These are phyloP conservation scores for Boletus tylopilopsis DNA, from an alignment of 768 basidiomycete species.

Conservation along the genomic window DNA sequence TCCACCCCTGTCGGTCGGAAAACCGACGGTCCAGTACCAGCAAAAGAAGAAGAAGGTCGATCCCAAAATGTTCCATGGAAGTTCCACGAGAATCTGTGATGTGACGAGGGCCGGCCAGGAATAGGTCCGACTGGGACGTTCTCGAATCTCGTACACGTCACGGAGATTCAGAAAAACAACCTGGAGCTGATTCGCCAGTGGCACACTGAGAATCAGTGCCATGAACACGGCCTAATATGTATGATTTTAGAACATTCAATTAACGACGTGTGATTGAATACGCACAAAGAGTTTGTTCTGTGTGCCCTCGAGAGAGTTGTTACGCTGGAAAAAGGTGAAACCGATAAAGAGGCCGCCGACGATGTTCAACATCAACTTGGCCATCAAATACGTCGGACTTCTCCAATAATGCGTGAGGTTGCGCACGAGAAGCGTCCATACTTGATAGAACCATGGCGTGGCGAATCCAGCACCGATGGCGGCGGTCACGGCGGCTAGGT, in stretches of 20 bases:
- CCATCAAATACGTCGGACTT: conserved; percentile 55
- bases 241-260: not conserved
- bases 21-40: conserved; percentile 73
- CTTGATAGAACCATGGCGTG: conserved; percentile 50
- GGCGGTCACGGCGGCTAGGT: conserved; percentile 35
- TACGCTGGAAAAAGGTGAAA: conserved; percentile 60
- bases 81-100: conserved; percentile 51
- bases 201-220: conserved; percentile 46
- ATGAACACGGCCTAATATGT: conserved; percentile 48
- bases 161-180: conserved; percentile 57
- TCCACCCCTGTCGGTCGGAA: conserved; percentile 49
- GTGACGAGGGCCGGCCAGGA: conserved; percentile 58
- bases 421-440: conserved; percentile 41
- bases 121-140: conserved; percentile 63
- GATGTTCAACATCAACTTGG: conserved; percentile 55
- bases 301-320: conserved; percentile 51
- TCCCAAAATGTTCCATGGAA: conserved; percentile 60
- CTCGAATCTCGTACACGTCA: conserved; percentile 61
- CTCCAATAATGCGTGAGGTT: conserved; percentile 49
- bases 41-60: conserved; percentile 57
- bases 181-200: conserved; percentile 62
- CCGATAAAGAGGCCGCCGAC: conserved; percentile 53
- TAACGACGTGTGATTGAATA: conserved; percentile 11
- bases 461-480: conserved; percentile 46
- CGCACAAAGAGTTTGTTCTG: conserved; percentile 66